These are phyloP conservation scores for Neolentinus lepideus DNA, from an alignment of 1,284 basidiomycete genomes.

Conservation along the genomic window DNA sequence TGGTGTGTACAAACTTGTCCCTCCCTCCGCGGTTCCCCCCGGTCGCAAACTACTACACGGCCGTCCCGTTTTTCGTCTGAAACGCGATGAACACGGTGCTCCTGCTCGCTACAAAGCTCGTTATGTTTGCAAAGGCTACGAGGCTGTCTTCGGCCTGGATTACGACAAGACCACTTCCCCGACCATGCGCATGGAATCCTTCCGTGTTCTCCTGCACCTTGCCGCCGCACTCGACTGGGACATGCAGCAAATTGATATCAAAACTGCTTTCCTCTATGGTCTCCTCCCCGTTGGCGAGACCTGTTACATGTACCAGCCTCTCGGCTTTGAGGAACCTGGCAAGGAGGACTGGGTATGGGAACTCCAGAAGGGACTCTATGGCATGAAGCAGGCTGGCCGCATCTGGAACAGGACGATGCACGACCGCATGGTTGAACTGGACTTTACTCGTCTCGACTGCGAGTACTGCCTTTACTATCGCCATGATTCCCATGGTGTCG, in stretches of 20 bases:
- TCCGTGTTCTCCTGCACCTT: slow-evolving; percentile 28
- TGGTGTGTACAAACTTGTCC: slow-evolving; percentile 22
- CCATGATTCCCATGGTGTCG: slow-evolving; percentile 8
- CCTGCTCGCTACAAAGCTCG: slow-evolving; percentile 26
- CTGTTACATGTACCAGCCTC: slow-evolving; percentile 31
- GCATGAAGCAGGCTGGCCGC: slow-evolving; percentile 29
- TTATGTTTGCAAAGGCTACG: slow-evolving; percentile 31
- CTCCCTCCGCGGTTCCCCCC: slow-evolving; percentile 13
- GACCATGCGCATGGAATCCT: slow-evolving; percentile 26
- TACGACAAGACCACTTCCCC: slow-evolving; percentile 36
- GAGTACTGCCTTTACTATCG: slow-evolving; percentile 30
- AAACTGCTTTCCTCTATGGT: slow-evolving; percentile 38
- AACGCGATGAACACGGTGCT: slow-evolving; percentile 20
- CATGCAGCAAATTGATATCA: slow-evolving; percentile 35
- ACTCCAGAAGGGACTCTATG: slow-evolving; percentile 30
- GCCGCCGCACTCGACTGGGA: slow-evolving; percentile 28
- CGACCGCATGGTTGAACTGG: slow-evolving; percentile 17
- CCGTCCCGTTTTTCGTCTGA: slow-evolving; percentile 22
- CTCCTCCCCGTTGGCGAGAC: slow-evolving; percentile 26
- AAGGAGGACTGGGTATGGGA: slow-evolving; percentile 23
- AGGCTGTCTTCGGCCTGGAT: slow-evolving; percentile 29
- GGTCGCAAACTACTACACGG: slow-evolving; percentile 18
- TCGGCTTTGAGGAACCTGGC: slow-evolving; percentile 21
- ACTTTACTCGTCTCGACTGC: slow-evolving; percentile 20
- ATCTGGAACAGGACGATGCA: slow-evolving; percentile 31